A percentile compares a stretch with the other conserved stretches of the same genome.
phyloP scores from a whole-genome alignment of 2,329 filamentous ascomycete species.

The Ceratocystis papillata region DNA sequence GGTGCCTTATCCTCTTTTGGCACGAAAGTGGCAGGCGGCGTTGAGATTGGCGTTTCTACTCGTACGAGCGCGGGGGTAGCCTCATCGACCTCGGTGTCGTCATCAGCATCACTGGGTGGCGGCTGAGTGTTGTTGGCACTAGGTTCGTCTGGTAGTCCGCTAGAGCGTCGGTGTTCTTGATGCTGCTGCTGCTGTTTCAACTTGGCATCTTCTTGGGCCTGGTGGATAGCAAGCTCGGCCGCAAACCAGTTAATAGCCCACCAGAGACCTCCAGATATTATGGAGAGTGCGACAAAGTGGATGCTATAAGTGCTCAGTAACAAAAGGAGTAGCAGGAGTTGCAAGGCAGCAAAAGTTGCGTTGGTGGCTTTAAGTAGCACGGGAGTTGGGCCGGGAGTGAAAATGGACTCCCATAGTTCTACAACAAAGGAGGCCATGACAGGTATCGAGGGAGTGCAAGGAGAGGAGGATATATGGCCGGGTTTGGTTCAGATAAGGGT shows the following conservation, averaged over 20 bases:
- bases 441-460: background rate
- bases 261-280: slow-evolving; percentile 75
- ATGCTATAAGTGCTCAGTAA: slow-evolving; percentile 74
- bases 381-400: slow-evolving; percentile 81
- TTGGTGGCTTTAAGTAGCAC: slow-evolving; percentile 85
- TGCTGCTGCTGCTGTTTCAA: slow-evolving; percentile 28
- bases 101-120: slow-evolving; percentile 31
- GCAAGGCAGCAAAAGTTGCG: slow-evolving; percentile 73
- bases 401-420: slow-evolving; percentile 83
- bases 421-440: slow-evolving; percentile 53
- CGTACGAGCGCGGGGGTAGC: slow-evolving; percentile 28
- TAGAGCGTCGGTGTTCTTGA: slow-evolving; percentile 22
- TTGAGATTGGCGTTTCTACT: background rate
- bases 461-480: background rate
- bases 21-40: slow-evolving; percentile 23
- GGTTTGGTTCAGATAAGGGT: background rate
- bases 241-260: slow-evolving; percentile 97
- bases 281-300: slow-evolving; percentile 75
- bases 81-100: slow-evolving; percentile 43
- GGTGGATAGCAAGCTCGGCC: slow-evolving; percentile 44
- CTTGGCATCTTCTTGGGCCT: slow-evolving; percentile 33
- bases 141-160: background rate
- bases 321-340: slow-evolving; percentile 64
- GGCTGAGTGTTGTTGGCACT: slow-evolving; percentile 30
- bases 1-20: background rate